These are phyloP conservation scores for Peniophora sp. DNA, from an alignment of 1,284 basidiomycete genomes.

Conservation along the genomic window DNA sequence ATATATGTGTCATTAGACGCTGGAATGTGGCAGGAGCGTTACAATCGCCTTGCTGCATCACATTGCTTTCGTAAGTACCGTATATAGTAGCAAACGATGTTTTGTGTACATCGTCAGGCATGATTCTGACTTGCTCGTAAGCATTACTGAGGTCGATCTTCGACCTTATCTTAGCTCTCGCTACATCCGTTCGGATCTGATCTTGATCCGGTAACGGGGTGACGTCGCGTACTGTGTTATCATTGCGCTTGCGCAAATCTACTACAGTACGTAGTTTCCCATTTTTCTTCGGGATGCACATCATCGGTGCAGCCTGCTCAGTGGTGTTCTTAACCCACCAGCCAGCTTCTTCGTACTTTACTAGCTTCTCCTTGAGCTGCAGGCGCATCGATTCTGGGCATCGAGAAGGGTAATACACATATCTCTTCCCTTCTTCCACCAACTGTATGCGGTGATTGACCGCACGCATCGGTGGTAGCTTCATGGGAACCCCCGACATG, in stretches of 20 bases:
- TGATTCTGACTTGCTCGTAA: slow-evolving; percentile 19
- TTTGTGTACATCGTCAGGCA: slow-evolving; percentile 10
- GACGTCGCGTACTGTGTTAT: slow-evolving; percentile 21
- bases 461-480: slow-evolving; percentile 21
- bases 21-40: slow-evolving; percentile 26
- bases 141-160: slow-evolving; percentile 23
- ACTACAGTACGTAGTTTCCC: slow-evolving; percentile 10
- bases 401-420: slow-evolving; percentile 5
- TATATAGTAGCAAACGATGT: slow-evolving; percentile 17
- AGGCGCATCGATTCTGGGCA: slow-evolving; percentile 19
- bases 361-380: slow-evolving; percentile 21
- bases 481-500: not conserved
- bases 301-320: slow-evolving; percentile 22
- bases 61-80: slow-evolving; percentile 17
- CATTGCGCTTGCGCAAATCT: slow-evolving; percentile 13
- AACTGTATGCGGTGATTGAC: slow-evolving; percentile 32
- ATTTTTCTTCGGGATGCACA: slow-evolving; percentile 25
- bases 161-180: slow-evolving; percentile 13
- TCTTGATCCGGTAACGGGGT: slow-evolving; percentile 25
- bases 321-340: slow-evolving; percentile 21
- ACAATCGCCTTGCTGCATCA: slow-evolving; percentile 26
- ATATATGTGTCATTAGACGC: slow-evolving; percentile 23
- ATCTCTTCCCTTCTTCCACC: slow-evolving; percentile 23
- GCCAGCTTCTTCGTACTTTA: slow-evolving; percentile 19
- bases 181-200: slow-evolving; percentile 18